Conservation (phyloP, 2,329 filamentous ascomycete species). For the Ophiognomonia clavigignenti-juglandacearum region DNA sequence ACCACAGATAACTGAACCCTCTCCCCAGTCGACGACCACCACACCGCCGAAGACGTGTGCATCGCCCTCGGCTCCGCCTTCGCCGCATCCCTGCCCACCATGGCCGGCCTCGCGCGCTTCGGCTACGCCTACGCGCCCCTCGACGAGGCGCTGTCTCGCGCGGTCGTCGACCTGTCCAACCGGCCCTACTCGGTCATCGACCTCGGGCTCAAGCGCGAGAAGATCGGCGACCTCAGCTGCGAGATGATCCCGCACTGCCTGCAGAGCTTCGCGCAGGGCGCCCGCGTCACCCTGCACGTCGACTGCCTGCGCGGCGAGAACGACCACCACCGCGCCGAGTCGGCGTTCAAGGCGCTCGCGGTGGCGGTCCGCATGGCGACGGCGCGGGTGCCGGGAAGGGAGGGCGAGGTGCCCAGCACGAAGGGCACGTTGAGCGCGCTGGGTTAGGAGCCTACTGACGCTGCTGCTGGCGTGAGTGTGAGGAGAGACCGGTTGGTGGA, state of each 20-base stretch:
- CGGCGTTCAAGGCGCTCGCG: conserved; percentile 93
- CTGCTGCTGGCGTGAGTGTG: neutral
- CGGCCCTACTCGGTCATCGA: conserved; percentile 82
- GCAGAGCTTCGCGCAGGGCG: conserved; percentile 87
- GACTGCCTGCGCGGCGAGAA: conserved; percentile 87
- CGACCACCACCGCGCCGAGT: conserved; percentile 94
- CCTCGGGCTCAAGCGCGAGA: conserved; percentile 81
- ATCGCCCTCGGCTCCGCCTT: conserved; percentile 87
- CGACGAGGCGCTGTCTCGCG: conserved; percentile 89
- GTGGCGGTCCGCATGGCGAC: conserved; percentile 79
- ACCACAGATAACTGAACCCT: neutral
- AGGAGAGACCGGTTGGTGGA: neutral
- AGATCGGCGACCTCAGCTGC: conserved; percentile 85
- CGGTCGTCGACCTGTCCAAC: conserved; percentile 92
- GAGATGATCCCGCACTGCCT: conserved; percentile 98
- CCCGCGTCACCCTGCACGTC: conserved; percentile 89
- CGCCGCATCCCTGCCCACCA: conserved; percentile 69
- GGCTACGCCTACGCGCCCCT: conserved; percentile 89
- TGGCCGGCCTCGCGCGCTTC: conserved; percentile 78
- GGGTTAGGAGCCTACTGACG: conserved; percentile 25
- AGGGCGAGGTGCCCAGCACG: conserved; percentile 91
- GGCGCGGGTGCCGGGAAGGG: conserved; percentile 67
- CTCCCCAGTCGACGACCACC: conserved; percentile 84
- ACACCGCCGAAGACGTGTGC: conserved; percentile 94
- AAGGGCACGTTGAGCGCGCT: conserved; percentile 76